Percentiles rank a stretch among this genome's conserved stretches.
Evolutionary conservation across 192 early-diverging fungal genomes (phyloP).

Genomic region (Spinellus fusiger): DNA sequence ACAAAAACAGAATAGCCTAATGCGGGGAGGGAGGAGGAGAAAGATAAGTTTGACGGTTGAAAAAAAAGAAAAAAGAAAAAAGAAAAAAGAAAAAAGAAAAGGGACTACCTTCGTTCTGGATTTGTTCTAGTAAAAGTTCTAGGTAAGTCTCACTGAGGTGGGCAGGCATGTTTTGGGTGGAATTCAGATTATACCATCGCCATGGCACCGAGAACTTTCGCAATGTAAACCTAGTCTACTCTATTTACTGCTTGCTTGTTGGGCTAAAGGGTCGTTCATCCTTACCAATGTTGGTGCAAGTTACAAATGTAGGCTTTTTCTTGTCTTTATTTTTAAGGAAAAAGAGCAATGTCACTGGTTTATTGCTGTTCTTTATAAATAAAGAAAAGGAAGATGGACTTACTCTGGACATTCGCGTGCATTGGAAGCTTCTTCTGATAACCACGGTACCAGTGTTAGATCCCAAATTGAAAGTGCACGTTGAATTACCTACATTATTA

Average conservation of each 20-base stretch:
- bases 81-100: neutral
- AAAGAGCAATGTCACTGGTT: neutral
- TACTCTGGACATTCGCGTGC: constrained; percentile 53
- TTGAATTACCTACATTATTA: constrained; percentile 38
- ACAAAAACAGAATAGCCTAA: constrained; percentile 31
- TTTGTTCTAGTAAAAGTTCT: constrained; percentile 43
- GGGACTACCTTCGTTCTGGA: constrained; percentile 34
- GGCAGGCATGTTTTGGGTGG: constrained; percentile 38
- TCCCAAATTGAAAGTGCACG: constrained; percentile 52
- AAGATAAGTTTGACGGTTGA: no score
- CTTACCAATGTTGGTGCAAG: constrained; percentile 51
- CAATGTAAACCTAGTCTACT: constrained; percentile 49
- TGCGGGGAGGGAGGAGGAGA: no score
- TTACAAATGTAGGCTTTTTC: constrained; percentile 70
- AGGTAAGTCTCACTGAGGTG: constrained; percentile 69
- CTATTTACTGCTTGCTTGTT: neutral
- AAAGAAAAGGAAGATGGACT: neutral
- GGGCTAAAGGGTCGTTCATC: neutral
- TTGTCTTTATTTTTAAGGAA: constrained; percentile 18
- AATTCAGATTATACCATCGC: constrained; percentile 79
- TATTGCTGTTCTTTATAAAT: neutral
- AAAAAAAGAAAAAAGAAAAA: neutral
- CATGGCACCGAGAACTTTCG: constrained; percentile 57
- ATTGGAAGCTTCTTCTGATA: constrained; percentile 33
- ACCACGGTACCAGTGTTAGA: constrained; percentile 52